Evolutionary conservation across 2,329 filamentous ascomycete genomes (phyloP).

Genomic region (Scytalidium lignicola): DNA sequence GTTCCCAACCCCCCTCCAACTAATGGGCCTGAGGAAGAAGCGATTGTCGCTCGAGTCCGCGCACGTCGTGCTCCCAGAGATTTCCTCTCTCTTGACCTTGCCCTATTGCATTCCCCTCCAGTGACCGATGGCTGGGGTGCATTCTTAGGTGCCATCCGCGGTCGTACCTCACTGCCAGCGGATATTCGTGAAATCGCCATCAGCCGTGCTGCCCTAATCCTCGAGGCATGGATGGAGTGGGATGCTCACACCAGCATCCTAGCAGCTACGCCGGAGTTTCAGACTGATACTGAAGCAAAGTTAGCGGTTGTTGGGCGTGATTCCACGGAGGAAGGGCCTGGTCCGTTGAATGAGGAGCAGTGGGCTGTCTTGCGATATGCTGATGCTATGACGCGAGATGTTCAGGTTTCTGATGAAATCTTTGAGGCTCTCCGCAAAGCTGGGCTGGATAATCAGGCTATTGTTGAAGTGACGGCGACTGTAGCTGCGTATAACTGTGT

Average conservation of each 20-base stretch:
- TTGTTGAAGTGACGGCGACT: slow-evolving; percentile 74
- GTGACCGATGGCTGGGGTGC: slow-evolving; percentile 73
- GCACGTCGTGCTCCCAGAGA: slow-evolving; percentile 64
- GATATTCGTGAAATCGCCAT: slow-evolving; percentile 69
- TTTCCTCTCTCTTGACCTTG: slow-evolving; percentile 69
- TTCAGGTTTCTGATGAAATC: slow-evolving; percentile 60
- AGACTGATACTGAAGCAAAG: slow-evolving; percentile 15
- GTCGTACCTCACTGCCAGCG: slow-evolving; percentile 41
- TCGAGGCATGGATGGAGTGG: slow-evolving; percentile 80
- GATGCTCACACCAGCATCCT: slow-evolving; percentile 61
- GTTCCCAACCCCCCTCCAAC: slow-evolving; percentile 42
- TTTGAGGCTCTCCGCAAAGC: slow-evolving; percentile 54
- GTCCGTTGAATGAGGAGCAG: slow-evolving; percentile 49
- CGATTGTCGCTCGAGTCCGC: slow-evolving; percentile 49
- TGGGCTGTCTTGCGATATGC: slow-evolving; percentile 65
- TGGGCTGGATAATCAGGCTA: slow-evolving; percentile 59
- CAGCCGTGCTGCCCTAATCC: slow-evolving; percentile 74
- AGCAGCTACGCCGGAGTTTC: slow-evolving; percentile 17
- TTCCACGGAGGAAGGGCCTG: slow-evolving; percentile 7
- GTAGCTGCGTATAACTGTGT: slow-evolving; percentile 76
- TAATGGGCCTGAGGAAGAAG: slow-evolving; percentile 39
- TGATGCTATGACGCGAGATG: slow-evolving; percentile 73
- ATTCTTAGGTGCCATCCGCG: slow-evolving; percentile 60
- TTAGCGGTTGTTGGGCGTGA: too few species aligned
- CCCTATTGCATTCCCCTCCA: slow-evolving; percentile 68